Conservation (phyloP, 1,284 basidiomycete genomes). For the Cutaneotrichosporon spelunceum region DNA sequence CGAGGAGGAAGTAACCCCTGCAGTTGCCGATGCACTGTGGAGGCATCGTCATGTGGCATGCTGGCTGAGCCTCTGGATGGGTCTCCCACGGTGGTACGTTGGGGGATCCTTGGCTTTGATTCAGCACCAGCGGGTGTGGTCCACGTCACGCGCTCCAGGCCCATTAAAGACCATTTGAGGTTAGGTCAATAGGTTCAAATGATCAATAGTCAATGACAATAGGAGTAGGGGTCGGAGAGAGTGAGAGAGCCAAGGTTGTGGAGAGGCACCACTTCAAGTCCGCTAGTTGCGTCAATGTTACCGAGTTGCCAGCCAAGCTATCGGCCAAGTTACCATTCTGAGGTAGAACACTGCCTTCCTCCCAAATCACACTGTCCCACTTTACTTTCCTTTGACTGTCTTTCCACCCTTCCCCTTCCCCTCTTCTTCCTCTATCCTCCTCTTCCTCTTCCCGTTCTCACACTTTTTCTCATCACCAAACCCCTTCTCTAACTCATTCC, state of each 20-base stretch:
- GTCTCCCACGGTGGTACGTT: background rate
- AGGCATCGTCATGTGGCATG: background rate
- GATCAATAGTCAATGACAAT: too few relatives aligned
- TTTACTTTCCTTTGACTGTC: background rate
- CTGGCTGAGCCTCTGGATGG: background rate
- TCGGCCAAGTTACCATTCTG: background rate
- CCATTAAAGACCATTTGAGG: too few relatives aligned
- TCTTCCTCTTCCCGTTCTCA: background rate
- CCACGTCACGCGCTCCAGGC: conserved; percentile 3
- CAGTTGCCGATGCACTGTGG: background rate
- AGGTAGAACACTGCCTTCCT: background rate
- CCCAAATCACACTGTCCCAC: background rate
- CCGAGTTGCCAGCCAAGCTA: background rate
- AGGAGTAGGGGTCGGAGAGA: too few relatives aligned
- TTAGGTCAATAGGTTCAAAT: too few relatives aligned
- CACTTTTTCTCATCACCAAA: background rate
- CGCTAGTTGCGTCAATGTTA: background rate
- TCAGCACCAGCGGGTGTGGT: background rate
- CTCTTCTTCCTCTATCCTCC: background rate
- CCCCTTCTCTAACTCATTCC: background rate
- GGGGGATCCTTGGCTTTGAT: background rate
- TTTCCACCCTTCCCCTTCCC: background rate
- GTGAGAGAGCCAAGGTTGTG: background rate
- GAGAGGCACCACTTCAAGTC: background rate
- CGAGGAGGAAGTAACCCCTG: background rate